Evolutionary conservation across 2,329 filamentous ascomycete genomes (phyloP).

Genomic region (Stachybotrys elegans): DNA sequence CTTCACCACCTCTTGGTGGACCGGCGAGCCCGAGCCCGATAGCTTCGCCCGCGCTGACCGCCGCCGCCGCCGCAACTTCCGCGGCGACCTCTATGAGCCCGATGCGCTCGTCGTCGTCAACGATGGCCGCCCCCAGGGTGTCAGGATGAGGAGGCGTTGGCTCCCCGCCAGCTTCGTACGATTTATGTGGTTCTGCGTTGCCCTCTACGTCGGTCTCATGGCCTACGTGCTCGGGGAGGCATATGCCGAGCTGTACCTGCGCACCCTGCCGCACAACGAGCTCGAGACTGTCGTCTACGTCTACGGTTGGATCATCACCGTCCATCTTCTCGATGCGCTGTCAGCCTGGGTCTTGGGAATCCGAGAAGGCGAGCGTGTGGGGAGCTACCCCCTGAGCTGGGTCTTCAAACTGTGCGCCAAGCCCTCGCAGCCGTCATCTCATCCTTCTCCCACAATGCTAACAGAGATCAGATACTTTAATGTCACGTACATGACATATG

Average conservation of each 20-base stretch:
- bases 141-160: constrained; percentile 48
- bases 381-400: constrained; percentile 66
- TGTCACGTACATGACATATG: constrained; percentile 67
- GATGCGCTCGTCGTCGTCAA: constrained; percentile 22
- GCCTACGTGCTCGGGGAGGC: constrained; percentile 65
- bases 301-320: constrained; percentile 64
- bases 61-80: constrained; percentile 32
- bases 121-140: constrained; percentile 19
- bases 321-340: constrained; percentile 58
- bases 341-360: constrained; percentile 64
- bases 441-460: background rate
- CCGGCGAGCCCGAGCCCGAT: constrained; percentile 48
- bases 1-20: constrained; percentile 63
- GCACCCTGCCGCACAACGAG: constrained; percentile 61
- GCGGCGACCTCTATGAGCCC: constrained; percentile 31
- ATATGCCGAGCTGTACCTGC: constrained; percentile 64
- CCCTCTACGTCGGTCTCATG: constrained; percentile 56
- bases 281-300: constrained; percentile 65
- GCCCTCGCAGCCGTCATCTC: background rate
- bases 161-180: constrained; percentile 62
- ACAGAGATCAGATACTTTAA: constrained; percentile 52
- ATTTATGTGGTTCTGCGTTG: constrained; percentile 65
- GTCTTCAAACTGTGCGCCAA: constrained; percentile 60
- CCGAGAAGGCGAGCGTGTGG: constrained; percentile 60
- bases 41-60: constrained; percentile 39